phyloP scores from a whole-genome alignment of 805 yeast species.

The Barnettozyma pratensis region DNA sequence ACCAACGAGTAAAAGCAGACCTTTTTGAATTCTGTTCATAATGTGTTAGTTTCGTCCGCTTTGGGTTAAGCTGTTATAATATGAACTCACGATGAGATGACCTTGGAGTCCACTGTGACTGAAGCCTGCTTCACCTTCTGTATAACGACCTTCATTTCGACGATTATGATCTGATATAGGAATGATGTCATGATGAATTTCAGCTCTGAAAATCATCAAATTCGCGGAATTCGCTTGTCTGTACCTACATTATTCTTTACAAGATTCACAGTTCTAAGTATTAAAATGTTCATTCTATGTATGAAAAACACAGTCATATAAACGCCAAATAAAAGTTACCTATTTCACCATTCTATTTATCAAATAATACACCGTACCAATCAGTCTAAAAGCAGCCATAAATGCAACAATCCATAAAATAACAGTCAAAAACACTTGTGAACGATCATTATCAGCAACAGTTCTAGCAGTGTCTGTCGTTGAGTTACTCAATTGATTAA shows the following conservation, averaged over 20 bases:
- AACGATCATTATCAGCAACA: slow-evolving; percentile 27
- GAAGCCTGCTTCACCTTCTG: slow-evolving; percentile 88
- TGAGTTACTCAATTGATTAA: slow-evolving; percentile 35
- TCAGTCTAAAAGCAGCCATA: slow-evolving; percentile 75
- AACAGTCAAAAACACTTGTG: slow-evolving; percentile 70
- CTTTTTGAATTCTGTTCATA: slow-evolving; percentile 49
- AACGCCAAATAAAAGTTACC: neutral
- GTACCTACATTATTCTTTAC: too few relatives aligned
- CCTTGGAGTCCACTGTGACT: slow-evolving; percentile 69
- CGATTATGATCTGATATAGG: too few relatives aligned
- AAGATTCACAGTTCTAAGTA: too few relatives aligned
- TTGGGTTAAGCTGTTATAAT: neutral
- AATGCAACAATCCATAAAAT: slow-evolving; percentile 92
- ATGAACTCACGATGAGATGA: slow-evolving; percentile 56
- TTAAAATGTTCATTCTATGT: too few relatives aligned
- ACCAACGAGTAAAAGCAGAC: slow-evolving; percentile 80
- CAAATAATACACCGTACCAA: slow-evolving; percentile 67
- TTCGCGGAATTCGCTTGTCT: too few relatives aligned
- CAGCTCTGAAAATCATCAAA: too few relatives aligned
- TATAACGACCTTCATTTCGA: slow-evolving; percentile 76
- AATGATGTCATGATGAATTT: too few relatives aligned
- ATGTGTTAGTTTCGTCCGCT: neutral
- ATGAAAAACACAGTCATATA: too few relatives aligned
- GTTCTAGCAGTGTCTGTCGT: slow-evolving; percentile 16
- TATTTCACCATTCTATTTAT: slow-evolving; percentile 28